Base-by-base conservation (phyloP, 176 grass and related monocot genomes). In the Eragrostis curvula region DNA sequence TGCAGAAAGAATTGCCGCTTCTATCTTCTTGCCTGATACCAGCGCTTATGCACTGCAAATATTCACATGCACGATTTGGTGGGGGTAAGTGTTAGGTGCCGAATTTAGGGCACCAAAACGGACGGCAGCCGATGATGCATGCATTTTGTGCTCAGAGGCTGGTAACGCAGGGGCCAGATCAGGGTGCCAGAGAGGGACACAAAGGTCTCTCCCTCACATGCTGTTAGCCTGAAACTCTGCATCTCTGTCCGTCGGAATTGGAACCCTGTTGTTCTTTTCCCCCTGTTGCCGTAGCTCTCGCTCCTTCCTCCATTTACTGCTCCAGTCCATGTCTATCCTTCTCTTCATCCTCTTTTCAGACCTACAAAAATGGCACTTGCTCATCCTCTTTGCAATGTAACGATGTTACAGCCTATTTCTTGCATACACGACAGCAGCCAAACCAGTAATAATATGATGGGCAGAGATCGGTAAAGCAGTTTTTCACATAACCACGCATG, bases 21-120 rank as follows among this genome's bases (percentile, higher is more conserved):
- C 28, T 8, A 15, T 64, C 12, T 28, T 30, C 27, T 30, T 30
- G 5, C 25, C 25, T 63, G 3, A 27, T 27, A 61, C 10, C 29
- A 15, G 42, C 62, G 24, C 27, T 23, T 48, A 25, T n/a, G 17
- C 18, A 14, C 13, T 8, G 29, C 21, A 41, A 20, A n/a, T 13
- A 14, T 20, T 30, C 24, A 30, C 42, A 62, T 72, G 60, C 71
- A 42, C 41, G 42, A 16, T 45, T 5, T 7, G 1, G 71, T 18
- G 56, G 68, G 30, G 68, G 18, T 24, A 43, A 18, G 47, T 55
- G 76, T 73, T 73, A 36, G 58, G 76, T 66, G 23, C n/a, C 32
- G 68, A 66, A 80, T 86, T 86, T 86, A 80, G 25, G 62, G 66
- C 66, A 36, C 47, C 39, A 4, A 46, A 21, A 41, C 23, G 58